Base-by-base conservation (phyloP, 106 monocot species). In the Platanthera zijinensis region DNA sequence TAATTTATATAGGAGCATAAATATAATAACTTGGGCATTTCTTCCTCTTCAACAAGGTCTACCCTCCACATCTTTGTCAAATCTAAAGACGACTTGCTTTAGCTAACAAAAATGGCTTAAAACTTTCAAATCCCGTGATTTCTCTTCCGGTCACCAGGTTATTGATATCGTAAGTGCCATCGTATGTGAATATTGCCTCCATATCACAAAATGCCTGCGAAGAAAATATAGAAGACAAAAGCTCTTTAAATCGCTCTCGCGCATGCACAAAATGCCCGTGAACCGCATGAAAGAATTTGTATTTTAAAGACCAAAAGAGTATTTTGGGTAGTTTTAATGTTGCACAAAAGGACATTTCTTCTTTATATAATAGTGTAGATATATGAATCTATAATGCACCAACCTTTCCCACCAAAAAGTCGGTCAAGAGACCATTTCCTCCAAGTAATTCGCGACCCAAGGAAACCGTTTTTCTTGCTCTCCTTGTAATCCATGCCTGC, bases 361-460 rank as follows among this genome's bases (percentile, higher is more conserved):
- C n/a, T n/a, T n/a, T n/a, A n/a, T n/a, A n/a, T n/a, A n/a, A n/a
- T n/a, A n/a, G n/a, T n/a, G n/a, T n/a, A n/a, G n/a, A n/a, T n/a
- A n/a, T n/a, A n/a, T n/a, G n/a, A n/a, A n/a, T n/a, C n/a, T n/a
- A n/a, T n/a, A 2, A 53, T 4, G 13, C 8, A 53, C 52, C 13
- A 13, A 96, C 92, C 92, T 96, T 96, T 76, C 89, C 96, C 6
- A 92, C 96, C 45, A 92, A 82, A 79, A 96, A 96, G 87, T 96
- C 93, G 51, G 85, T 84, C 77, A 96, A 84, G 48, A 96, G 92
- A 69, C 96, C 96, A 79, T 96, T 96, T 28, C 92, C 92, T 51
- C 88, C 92, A 45, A 96, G 86, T 49, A 96, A 87, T 82, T 96
- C 90, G 56, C 92, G 78, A 13, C 80, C 92, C 72, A 96, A 88